Conservation (phyloP, 352 stramenopile species). For the Globisporangium irregulare region DNA sequence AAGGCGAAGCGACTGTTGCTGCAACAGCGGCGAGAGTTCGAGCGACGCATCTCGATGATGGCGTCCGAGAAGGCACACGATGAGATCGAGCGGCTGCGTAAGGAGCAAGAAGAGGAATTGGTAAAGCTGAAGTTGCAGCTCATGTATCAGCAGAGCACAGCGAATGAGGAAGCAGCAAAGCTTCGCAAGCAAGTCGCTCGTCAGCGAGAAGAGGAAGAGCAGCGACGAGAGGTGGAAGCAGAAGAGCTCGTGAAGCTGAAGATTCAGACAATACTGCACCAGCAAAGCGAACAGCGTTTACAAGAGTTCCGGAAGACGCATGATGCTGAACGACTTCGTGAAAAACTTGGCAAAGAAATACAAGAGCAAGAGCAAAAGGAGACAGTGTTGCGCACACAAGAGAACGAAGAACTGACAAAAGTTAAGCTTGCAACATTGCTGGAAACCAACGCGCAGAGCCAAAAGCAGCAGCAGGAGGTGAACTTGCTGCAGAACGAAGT, state of each 20-base stretch:
- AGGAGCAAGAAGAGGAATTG: conserved; percentile 74
- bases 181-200: conserved; percentile 40
- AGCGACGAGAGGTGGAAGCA: conserved; percentile 41
- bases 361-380: conserved; percentile 42
- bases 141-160: conserved; percentile 45
- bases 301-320: conserved; percentile 32
- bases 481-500: conserved; percentile 40
- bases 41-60: conserved; percentile 79
- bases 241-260: conserved; percentile 53
- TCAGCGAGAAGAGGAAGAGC: conserved; percentile 46
- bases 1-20: conserved; percentile 38
- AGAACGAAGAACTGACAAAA: conserved; percentile 57
- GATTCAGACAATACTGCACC: conserved; percentile 57
- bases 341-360: conserved; percentile 44
- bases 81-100: conserved; percentile 70
- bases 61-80: conserved; percentile 75
- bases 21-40: conserved; percentile 58
- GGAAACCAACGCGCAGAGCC: conserved; percentile 25
- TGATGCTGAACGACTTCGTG: conserved; percentile 35
- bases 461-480: conserved; percentile 35
- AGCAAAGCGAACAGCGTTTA: conserved; percentile 40
- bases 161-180: conserved; percentile 43
- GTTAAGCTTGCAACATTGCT: conserved; percentile 54
- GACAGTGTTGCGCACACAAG: conserved; percentile 41
- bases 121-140: conserved; percentile 64